Conservation (phyloP, 768 basidiomycete species). For the Pleurotus salmoneostramineus region DNA sequence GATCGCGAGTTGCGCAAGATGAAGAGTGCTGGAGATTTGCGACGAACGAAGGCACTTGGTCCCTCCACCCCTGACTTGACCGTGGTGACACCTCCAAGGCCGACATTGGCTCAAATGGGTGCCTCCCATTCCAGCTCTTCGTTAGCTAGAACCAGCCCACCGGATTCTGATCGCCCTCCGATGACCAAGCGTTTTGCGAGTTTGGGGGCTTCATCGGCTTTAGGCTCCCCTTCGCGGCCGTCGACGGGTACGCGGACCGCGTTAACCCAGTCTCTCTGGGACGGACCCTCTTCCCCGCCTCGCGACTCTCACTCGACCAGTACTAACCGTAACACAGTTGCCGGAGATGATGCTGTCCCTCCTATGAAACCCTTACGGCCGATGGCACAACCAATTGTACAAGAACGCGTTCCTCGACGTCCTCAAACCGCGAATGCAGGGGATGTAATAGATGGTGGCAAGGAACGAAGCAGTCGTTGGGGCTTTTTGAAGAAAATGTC, state of each 20-base stretch:
- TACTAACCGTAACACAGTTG: constrained; percentile 2
- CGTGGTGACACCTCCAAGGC: constrained; percentile 21
- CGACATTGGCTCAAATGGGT: constrained; percentile 44
- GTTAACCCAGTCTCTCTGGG: constrained; percentile 49
- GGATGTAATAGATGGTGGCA: constrained; percentile 28
- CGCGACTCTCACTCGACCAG: constrained; percentile 14
- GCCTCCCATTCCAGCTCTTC: constrained; percentile 72
- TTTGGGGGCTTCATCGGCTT: constrained; percentile 51
- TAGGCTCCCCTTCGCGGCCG: constrained; percentile 33
- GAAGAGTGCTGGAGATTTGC: constrained; percentile 85
- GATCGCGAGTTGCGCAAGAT: constrained; percentile 73
- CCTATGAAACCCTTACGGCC: constrained; percentile 13
- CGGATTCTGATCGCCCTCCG: constrained; percentile 29
- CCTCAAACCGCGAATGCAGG: not conserved
- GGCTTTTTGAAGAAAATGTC: constrained; percentile 99
- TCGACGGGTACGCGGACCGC: constrained; percentile 31
- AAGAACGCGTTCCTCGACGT: not conserved
- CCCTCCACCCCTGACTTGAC: constrained; percentile 10
- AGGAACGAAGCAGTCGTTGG: constrained; percentile 78
- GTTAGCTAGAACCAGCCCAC: constrained; percentile 37
- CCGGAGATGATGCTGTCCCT: constrained; percentile 5
- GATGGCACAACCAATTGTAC: constrained; percentile 9
- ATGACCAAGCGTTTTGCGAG: constrained; percentile 63
- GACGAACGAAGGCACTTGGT: constrained; percentile 35
- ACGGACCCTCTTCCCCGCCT: constrained; percentile 36